These are phyloP conservation scores for Globisporangium canariense DNA, from an alignment of 352 stramenopile genomes.

Conservation along the genomic window DNA sequence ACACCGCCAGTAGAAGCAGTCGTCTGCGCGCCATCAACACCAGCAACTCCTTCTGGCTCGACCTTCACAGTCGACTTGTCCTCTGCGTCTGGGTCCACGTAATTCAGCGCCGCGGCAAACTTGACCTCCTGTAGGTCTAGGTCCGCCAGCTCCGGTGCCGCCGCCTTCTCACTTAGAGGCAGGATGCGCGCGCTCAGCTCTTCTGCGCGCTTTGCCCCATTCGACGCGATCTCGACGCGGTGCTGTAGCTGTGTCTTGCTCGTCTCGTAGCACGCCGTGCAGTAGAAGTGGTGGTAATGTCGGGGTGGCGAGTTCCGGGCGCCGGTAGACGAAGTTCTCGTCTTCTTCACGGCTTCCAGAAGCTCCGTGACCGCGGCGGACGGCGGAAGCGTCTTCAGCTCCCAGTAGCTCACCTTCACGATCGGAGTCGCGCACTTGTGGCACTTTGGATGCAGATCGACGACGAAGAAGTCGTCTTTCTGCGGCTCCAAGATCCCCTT, in stretches of 20 bases:
- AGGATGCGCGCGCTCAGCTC: slow-evolving; percentile 65
- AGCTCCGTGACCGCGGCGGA: slow-evolving; percentile 67
- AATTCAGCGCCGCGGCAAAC: slow-evolving; percentile 53
- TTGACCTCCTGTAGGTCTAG: slow-evolving; percentile 85
- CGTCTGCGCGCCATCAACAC: neutral
- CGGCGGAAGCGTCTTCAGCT: slow-evolving; percentile 68
- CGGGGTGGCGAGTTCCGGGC: slow-evolving; percentile 62
- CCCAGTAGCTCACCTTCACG: slow-evolving; percentile 84
- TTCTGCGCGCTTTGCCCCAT: slow-evolving; percentile 58
- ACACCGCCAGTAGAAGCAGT: neutral
- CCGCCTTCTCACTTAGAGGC: slow-evolving; percentile 57
- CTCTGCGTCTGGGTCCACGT: slow-evolving; percentile 45
- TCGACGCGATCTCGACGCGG: slow-evolving; percentile 65
- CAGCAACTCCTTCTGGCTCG: slow-evolving; percentile 13
- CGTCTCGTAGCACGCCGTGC: slow-evolving; percentile 54
- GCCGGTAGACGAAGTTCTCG: slow-evolving; percentile 52
- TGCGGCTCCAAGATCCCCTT: slow-evolving; percentile 97
- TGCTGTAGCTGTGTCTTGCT: slow-evolving; percentile 77
- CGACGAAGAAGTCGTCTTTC: slow-evolving; percentile 99
- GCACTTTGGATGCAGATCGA: slow-evolving; percentile 89
- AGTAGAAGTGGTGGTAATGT: slow-evolving; percentile 87
- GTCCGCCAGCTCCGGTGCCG: slow-evolving; percentile 53
- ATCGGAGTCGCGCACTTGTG: slow-evolving; percentile 87
- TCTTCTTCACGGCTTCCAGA: slow-evolving; percentile 79
- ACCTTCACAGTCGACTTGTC: slow-evolving; percentile 18